These are phyloP conservation scores for Cydonia oblonga DNA, from an alignment of 331 rosid species.

Conservation along the genomic window DNA sequence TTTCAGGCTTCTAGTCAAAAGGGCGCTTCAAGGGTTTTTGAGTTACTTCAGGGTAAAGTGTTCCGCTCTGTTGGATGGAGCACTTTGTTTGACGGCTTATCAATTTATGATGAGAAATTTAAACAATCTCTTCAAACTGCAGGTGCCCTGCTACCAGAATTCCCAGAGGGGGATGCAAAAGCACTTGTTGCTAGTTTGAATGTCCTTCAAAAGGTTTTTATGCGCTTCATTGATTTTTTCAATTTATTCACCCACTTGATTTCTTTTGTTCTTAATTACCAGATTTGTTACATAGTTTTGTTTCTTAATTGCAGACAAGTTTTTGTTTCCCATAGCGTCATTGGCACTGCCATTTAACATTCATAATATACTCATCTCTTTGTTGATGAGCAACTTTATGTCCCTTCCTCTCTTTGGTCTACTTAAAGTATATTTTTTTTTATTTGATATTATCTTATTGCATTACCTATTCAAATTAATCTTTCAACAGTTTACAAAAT, in stretches of 20 bases:
- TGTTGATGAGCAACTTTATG: not conserved
- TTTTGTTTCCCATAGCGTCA: not conserved
- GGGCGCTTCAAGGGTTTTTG: conserved; percentile 88
- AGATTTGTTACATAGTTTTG: not conserved
- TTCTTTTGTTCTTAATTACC: not conserved
- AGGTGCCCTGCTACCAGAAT: conserved; percentile 77
- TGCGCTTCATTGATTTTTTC: not conserved
- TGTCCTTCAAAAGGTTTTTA: conserved; percentile 74
- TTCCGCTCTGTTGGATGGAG: conserved; percentile 99
- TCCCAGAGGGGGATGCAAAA: conserved; percentile 93
- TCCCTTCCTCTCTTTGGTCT: not conserved
- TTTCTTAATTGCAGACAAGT: not conserved
- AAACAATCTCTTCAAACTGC: conserved; percentile 85
- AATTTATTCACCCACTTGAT: not conserved
- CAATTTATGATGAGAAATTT: conserved; percentile 89
- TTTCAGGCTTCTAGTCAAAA: conserved; percentile 84
- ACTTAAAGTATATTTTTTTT: not conserved
- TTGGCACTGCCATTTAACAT: not conserved
- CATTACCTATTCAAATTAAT: not conserved
- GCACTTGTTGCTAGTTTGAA: conserved; percentile 87
- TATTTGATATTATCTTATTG: not conserved
- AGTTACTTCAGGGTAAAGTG: conserved; percentile 86
- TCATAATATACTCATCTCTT: not conserved
- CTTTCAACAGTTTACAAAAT: not conserved
- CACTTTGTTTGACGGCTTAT: conserved; percentile 84